Evolutionary conservation across 1,139 yeast genomes (phyloP).

Genomic region (Blastobotrys proliferans): DNA sequence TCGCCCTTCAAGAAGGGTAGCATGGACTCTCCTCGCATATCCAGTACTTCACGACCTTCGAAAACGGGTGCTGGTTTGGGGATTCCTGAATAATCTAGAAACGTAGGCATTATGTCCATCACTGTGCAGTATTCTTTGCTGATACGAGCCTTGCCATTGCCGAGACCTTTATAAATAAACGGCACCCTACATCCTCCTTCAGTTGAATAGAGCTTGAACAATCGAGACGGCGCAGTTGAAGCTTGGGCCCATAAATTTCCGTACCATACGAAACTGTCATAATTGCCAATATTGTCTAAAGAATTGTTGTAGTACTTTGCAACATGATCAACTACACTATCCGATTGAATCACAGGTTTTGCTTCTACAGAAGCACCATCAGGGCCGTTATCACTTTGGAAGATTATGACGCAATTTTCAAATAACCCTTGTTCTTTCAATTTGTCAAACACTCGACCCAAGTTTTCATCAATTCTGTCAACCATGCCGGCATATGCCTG

Average conservation of each 20-base stretch:
- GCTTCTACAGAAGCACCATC: slow-evolving; percentile 58
- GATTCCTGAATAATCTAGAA: slow-evolving; percentile 46
- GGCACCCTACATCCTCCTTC: slow-evolving; percentile 60
- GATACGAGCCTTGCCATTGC: slow-evolving; percentile 33
- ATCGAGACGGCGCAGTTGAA: slow-evolving; percentile 52
- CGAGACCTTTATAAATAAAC: slow-evolving; percentile 33
- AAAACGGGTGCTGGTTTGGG: slow-evolving; percentile 42
- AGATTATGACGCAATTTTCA: slow-evolving; percentile 50
- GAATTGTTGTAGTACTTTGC: slow-evolving; percentile 42
- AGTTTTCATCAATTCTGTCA: slow-evolving; percentile 47
- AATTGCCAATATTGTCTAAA: slow-evolving; percentile 46
- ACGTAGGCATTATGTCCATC: slow-evolving; percentile 55
- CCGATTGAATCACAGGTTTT: slow-evolving; percentile 38
- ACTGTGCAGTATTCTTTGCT: slow-evolving; percentile 46
- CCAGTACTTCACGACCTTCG: slow-evolving; percentile 40
- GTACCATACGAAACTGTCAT: slow-evolving; percentile 48
- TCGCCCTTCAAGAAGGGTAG: slow-evolving; percentile 2
- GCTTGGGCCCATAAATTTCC: slow-evolving; percentile 63
- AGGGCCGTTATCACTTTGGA: slow-evolving; percentile 60
- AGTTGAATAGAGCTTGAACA: slow-evolving; percentile 49
- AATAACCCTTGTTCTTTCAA: slow-evolving; percentile 41
- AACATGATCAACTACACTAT: background rate
- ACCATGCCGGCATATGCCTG: slow-evolving; percentile 62
- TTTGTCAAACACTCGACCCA: slow-evolving; percentile 46
- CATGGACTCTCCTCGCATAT: slow-evolving; percentile 42